These are phyloP conservation scores for Cryoendolithus antarcticus DNA, from an alignment of 2,329 filamentous ascomycete species.

Conservation along the genomic window DNA sequence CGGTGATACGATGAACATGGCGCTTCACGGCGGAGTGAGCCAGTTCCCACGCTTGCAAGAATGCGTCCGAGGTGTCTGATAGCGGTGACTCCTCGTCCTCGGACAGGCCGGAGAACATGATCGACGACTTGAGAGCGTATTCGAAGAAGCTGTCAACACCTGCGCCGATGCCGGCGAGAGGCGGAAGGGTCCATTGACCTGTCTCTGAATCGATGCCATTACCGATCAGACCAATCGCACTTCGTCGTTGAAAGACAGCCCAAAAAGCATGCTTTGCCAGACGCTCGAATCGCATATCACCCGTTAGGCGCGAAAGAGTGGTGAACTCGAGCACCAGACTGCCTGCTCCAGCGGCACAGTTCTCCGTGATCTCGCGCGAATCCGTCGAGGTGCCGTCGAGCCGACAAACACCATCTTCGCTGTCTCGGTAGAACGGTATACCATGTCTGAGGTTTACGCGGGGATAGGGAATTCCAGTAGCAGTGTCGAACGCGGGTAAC, in stretches of 20 bases:
- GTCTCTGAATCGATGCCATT: slow-evolving; percentile 86
- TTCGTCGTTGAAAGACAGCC: slow-evolving; percentile 87
- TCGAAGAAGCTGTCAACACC: slow-evolving; percentile 98
- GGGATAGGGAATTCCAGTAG: slow-evolving; percentile 86
- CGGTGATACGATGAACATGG: slow-evolving; percentile 65
- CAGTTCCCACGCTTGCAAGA: slow-evolving; percentile 71
- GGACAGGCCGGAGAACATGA: slow-evolving; percentile 65
- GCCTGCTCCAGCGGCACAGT: slow-evolving; percentile 91
- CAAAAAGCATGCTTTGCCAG: slow-evolving; percentile 87
- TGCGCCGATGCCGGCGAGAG: slow-evolving; percentile 87
- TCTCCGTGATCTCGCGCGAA: slow-evolving; percentile 72
- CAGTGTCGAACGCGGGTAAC: slow-evolving; percentile 82
- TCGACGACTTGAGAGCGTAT: slow-evolving; percentile 89
- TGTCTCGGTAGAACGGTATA: slow-evolving; percentile 70
- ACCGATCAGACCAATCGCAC: slow-evolving; percentile 74
- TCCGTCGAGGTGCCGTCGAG: slow-evolving; percentile 30
- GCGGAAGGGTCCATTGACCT: slow-evolving; percentile 68
- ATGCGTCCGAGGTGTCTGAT: slow-evolving; percentile 54
- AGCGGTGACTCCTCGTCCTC: slow-evolving; percentile 44
- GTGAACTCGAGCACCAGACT: slow-evolving; percentile 90
- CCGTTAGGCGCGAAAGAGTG: slow-evolving; percentile 75
- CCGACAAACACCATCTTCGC: slow-evolving; percentile 35
- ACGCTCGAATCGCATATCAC: slow-evolving; percentile 77
- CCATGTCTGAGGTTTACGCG: slow-evolving; percentile 83
- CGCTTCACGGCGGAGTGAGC: slow-evolving; percentile 79